Conservation (phyloP, 306 rosid genomes). For the cucumber (Cucumis sativus) region Cucumber_9930_V3 NC_026655.2:1404501-1405000, state of each 20-base stretch:
- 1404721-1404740: background rate
- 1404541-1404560: constrained; percentile 1
- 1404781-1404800: too few species aligned
- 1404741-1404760: too few species aligned
- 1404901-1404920: too few species aligned
- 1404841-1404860: too few species aligned
- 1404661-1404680: background rate
- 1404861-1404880: too few species aligned
- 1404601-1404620: background rate
- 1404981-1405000: background rate
- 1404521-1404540: background rate
- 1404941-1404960: too few species aligned
- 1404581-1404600: constrained; percentile 1
- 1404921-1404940: too few species aligned
- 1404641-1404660: background rate
- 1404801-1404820: too few species aligned
- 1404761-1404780: too few species aligned
- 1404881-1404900: too few species aligned
- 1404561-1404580: background rate
- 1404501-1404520: background rate
- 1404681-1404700: background rate
- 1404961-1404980: background rate
- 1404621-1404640: background rate
- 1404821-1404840: too few species aligned
- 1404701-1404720: background rate